Evolutionary conservation across 371 early-diverging fungal genomes (phyloP).

Genomic region (Mucor plumbeus): DNA sequence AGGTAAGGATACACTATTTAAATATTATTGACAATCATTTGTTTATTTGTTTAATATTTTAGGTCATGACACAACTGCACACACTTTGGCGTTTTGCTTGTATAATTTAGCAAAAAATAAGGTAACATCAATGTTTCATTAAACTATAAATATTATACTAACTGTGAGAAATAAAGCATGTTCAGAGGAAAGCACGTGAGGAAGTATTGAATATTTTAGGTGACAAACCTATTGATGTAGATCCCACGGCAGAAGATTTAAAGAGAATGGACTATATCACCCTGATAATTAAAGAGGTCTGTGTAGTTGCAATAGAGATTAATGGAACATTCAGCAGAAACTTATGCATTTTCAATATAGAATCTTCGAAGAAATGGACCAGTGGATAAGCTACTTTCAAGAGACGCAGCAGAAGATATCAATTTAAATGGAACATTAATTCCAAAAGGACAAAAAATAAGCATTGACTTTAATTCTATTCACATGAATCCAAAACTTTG

Average conservation of each 20-base stretch:
- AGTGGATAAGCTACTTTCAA: constrained; percentile 17
- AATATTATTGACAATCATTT: background rate
- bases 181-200: constrained; percentile 48
- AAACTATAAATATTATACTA: background rate
- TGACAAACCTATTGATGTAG: constrained; percentile 40
- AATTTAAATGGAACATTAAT: constrained; percentile 11
- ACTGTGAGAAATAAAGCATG: constrained; percentile 18
- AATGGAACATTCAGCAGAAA: background rate
- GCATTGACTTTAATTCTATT: constrained; percentile 21
- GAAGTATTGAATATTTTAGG: constrained; percentile 54
- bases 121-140: constrained; percentile 7
- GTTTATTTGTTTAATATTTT: background rate
- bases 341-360: constrained; percentile 6
- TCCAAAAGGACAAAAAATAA: constrained; percentile 21
- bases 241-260: constrained; percentile 53
- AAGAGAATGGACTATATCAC: constrained; percentile 48
- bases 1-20: background rate
- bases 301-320: background rate
- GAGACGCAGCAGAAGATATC: constrained; percentile 21
- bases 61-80: constrained; percentile 29
- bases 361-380: constrained; percentile 21
- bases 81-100: constrained; percentile 33
- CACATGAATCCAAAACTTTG: constrained; percentile 44
- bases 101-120: constrained; percentile 29
- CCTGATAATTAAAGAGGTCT: constrained; percentile 43